Evolutionary conservation across 257 asterid genomes (phyloP).

Genomic region (Capsicum pubescens): DNA sequence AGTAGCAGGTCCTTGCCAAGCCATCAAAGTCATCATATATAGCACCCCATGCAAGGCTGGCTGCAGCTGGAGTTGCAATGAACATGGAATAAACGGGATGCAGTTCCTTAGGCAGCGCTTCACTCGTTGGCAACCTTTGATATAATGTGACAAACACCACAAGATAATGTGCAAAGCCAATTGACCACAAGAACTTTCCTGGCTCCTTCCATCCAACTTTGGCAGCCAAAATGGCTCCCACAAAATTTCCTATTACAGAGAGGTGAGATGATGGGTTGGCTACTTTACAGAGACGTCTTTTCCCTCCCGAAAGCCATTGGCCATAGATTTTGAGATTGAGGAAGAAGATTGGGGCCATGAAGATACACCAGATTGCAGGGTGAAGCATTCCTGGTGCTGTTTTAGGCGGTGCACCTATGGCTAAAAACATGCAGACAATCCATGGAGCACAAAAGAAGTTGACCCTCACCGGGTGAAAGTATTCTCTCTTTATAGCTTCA

Average conservation of each 20-base stretch:
- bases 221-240: slow-evolving; percentile 89
- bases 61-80: slow-evolving; percentile 93
- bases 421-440: slow-evolving; percentile 87
- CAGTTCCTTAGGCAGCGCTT: slow-evolving; percentile 85
- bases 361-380: slow-evolving; percentile 71
- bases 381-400: slow-evolving; percentile 50
- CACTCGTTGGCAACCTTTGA: slow-evolving; percentile 88
- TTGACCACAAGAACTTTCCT: slow-evolving; percentile 85
- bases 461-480: slow-evolving; percentile 83
- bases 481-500: slow-evolving; percentile 91
- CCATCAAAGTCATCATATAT: slow-evolving; percentile 85
- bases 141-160: slow-evolving; percentile 92
- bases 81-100: slow-evolving; percentile 96
- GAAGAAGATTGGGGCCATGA: slow-evolving; percentile 64
- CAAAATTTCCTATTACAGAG: slow-evolving; percentile 88
- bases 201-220: slow-evolving; percentile 83
- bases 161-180: slow-evolving; percentile 89
- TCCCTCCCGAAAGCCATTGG: slow-evolving; percentile 96
- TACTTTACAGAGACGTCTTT: slow-evolving; percentile 71
- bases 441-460: slow-evolving; percentile 98
- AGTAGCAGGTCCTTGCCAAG: slow-evolving; percentile 79
- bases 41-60: slow-evolving; percentile 94
- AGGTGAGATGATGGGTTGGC: slow-evolving; percentile 92
- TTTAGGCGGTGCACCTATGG: slow-evolving; percentile 68
- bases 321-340: slow-evolving; percentile 93